Percentiles rank a stretch among this genome's conserved stretches.
Conservation (phyloP, 441 rosid species). For the Euphorbia neoarborescens region DNA sequence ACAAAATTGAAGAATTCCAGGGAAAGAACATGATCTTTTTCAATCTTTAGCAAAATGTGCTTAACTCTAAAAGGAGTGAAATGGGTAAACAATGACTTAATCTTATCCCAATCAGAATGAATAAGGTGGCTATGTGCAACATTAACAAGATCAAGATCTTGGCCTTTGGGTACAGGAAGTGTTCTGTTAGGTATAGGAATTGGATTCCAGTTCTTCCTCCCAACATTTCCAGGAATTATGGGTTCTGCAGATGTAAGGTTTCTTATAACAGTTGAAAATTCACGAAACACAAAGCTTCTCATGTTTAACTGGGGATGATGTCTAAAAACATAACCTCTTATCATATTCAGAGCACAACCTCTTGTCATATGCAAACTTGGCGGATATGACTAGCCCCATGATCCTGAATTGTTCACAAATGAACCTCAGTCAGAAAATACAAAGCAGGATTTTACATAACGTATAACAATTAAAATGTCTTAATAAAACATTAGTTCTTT, state of each 20-base stretch:
- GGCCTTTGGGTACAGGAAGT: constrained; percentile 51
- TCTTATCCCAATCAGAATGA: constrained; percentile 66
- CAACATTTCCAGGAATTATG: too few relatives aligned
- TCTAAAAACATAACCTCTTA: too few relatives aligned
- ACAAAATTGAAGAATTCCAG: constrained; percentile 65
- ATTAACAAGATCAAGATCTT: constrained; percentile 68
- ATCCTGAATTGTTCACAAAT: too few relatives aligned
- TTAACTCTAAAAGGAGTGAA: constrained; percentile 48
- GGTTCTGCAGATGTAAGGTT: constrained; percentile 14
- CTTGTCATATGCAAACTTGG: too few relatives aligned
- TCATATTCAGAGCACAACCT: too few relatives aligned
- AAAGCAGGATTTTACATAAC: too few relatives aligned
- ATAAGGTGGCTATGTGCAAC: constrained; percentile 67
- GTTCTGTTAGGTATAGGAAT: constrained; percentile 62
- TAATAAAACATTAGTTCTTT: too few relatives aligned
- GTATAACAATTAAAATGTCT: too few relatives aligned
- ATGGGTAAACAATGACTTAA: constrained; percentile 32
- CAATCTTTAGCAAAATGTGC: constrained; percentile 48
- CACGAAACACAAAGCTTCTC: constrained; percentile 19
- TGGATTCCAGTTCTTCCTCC: constrained; percentile 27
- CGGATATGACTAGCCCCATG: too few relatives aligned
- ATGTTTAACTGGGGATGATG: not conserved
- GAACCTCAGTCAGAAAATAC: too few relatives aligned
- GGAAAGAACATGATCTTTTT: constrained; percentile 55
- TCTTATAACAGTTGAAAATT: constrained; percentile 27